phyloP scores from a whole-genome alignment of 805 yeast species.

The Kodamaea leandrae region DNA sequence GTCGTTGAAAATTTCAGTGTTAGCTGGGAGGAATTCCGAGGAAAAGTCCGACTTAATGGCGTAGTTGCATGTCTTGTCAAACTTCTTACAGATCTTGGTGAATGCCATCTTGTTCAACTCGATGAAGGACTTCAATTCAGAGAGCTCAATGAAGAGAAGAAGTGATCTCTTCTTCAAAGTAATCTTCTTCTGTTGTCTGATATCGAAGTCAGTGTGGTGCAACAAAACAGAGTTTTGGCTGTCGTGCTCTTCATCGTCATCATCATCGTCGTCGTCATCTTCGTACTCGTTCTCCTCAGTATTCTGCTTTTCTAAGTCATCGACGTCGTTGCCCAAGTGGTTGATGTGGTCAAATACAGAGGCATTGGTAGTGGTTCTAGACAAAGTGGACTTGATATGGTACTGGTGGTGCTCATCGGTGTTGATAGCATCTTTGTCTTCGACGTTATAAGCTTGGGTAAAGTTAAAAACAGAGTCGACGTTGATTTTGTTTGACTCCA shows the following conservation, averaged over 20 bases:
- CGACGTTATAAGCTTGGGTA: constrained; percentile 24
- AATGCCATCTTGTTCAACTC: constrained; percentile 89
- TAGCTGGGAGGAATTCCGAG: constrained; percentile 42
- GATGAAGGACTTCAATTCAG: constrained; percentile 78
- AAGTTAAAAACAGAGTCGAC: constrained; percentile 26
- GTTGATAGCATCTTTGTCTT: constrained; percentile 10
- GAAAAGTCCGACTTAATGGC: constrained; percentile 55
- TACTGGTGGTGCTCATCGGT: constrained; percentile 22
- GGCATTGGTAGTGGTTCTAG: constrained; percentile 23
- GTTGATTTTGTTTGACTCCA: constrained; percentile 31
- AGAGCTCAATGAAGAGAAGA: constrained; percentile 66
- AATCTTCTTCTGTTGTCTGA: constrained; percentile 51
- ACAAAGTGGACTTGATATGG: constrained; percentile 19
- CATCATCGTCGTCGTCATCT: constrained; percentile 15
- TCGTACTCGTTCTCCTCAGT: constrained; percentile 3
- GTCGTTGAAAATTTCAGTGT: constrained; percentile 56
- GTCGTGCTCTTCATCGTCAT: constrained; percentile 32
- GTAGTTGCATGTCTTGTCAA: constrained; percentile 76
- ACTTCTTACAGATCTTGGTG: constrained; percentile 85
- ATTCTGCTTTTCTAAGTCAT: constrained; percentile 18
- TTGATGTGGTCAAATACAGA: constrained; percentile 28
- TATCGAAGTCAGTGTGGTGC: constrained; percentile 45
- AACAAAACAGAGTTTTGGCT: constrained; percentile 12
- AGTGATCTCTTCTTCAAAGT: constrained; percentile 66
- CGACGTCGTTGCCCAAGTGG: constrained; percentile 25